Base-by-base conservation (phyloP, 257 asterid genomes). In the Salvia miltiorrhiza region DNA sequence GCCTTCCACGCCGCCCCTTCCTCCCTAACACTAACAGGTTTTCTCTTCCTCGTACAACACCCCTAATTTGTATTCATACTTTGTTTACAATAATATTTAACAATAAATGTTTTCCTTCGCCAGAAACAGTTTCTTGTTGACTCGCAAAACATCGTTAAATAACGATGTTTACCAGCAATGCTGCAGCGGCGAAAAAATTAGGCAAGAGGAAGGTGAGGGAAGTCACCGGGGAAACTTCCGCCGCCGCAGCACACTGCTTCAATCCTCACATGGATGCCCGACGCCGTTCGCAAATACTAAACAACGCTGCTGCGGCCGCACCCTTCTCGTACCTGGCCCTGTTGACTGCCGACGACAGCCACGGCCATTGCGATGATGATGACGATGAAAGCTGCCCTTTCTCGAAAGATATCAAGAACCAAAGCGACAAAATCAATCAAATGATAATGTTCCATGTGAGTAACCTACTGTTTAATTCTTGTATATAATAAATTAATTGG, bases 201-300 rank as follows among this genome's bases (percentile, higher is more conserved):
- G 66, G 79, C 24, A 82, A 80, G 67, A 74, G 86, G 63, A 84
- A 81, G 73, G 53, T 74, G 81, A 81, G 73, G 63, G 81, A 72
- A 20, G 66, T 65, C n/a, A n/a, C n/a, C n/a, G n/a, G n/a, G n/a
- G n/a, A n/a, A n/a, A n/a, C n/a, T n/a, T n/a, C n/a, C n/a, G n/a
- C n/a, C n/a, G n/a, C n/a, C n/a, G n/a, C n/a, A n/a, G n/a, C n/a
- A n/a, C n/a, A n/a, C n/a, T 40, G 76, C 33, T 52, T 72, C 54
- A 59, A 67, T 45, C 57, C 37, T 41, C 70, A 33, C 35, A 3
- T 30, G 7, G 35, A 5, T 30, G 4, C 35, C 59, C 26, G 21
- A 12, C 19, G 65, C 1, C 39, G 55, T 59, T 0, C 17, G 11
- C 70, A 62, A 7, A 13, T 75, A 14, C 73, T 74, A 1, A 74